Conservation (phyloP, 1,284 basidiomycete genomes). For the Peniophora sp. region DNA sequence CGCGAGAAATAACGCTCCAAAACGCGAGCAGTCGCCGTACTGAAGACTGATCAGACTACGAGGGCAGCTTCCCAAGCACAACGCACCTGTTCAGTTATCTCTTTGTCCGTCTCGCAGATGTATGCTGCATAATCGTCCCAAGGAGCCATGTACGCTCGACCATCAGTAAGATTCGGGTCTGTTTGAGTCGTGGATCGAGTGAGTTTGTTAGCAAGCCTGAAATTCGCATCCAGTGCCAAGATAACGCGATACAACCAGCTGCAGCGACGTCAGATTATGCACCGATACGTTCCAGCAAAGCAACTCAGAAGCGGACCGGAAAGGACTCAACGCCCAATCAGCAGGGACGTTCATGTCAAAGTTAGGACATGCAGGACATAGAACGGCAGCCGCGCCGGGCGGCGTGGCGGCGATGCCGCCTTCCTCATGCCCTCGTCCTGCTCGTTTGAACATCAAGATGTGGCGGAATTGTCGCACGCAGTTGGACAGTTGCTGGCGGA, state of each 20-base stretch:
- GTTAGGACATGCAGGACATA: slow-evolving; percentile 22
- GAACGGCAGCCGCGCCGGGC: slow-evolving; percentile 13
- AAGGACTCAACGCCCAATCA: slow-evolving; percentile 11
- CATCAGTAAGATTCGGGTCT: slow-evolving; percentile 14
- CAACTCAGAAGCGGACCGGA: neutral
- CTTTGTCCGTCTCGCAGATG: slow-evolving; percentile 2
- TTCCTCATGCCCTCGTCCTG: slow-evolving; percentile 15
- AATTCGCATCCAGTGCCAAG: slow-evolving; percentile 20
- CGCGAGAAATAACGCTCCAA: slow-evolving; percentile 19
- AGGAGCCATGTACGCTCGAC: slow-evolving; percentile 18
- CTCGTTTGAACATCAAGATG: slow-evolving; percentile 16
- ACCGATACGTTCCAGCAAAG: too few relatives aligned
- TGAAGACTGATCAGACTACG: neutral
- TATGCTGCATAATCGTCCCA: slow-evolving; percentile 4
- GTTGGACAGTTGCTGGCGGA: neutral
- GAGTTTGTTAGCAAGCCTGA: slow-evolving; percentile 16
- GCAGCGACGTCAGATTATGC: neutral
- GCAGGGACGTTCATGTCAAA: slow-evolving; percentile 16
- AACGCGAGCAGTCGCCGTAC: neutral
- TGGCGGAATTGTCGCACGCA: slow-evolving; percentile 9
- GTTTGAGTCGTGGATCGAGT: slow-evolving; percentile 5
- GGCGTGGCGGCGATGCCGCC: slow-evolving; percentile 5
- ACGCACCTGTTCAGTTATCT: neutral
- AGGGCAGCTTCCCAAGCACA: neutral
- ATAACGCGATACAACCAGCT: slow-evolving; percentile 19